These are phyloP conservation scores for Vitis rotundifolia DNA, from an alignment of 164 flowering plant genomes.

Conservation along the genomic window DNA sequence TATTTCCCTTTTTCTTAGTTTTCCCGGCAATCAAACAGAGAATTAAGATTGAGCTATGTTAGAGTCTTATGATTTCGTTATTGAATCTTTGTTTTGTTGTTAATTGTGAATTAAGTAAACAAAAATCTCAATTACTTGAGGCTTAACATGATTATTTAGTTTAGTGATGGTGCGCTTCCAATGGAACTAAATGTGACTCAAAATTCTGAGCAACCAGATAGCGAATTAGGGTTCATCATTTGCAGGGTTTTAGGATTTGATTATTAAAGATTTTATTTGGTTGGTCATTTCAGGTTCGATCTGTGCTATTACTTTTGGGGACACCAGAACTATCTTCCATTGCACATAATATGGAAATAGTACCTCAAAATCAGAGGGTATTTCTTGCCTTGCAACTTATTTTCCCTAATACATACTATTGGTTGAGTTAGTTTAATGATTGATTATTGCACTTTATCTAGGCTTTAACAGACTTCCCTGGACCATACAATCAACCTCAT, in stretches of 20 bases:
- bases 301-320: constrained; percentile 65
- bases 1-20: background rate
- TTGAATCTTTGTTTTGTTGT: no score
- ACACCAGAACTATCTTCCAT: constrained; percentile 56
- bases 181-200: no score
- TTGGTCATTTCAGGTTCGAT: constrained; percentile 55
- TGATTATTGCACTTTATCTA: constrained; percentile 4
- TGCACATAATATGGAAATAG: constrained; percentile 13
- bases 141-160: no score
- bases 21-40: background rate
- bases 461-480: constrained; percentile 37
- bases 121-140: no score
- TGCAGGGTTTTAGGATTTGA: background rate
- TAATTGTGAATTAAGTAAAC: no score
- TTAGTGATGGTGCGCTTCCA: no score
- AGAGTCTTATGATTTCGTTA: background rate
- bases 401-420: background rate
- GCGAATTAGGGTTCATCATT: no score
- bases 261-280: background rate
- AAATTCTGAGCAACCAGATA: no score
- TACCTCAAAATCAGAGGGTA: constrained; percentile 51
- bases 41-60: background rate
- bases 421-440: background rate
- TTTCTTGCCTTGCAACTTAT: background rate
- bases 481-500: constrained; percentile 45